Evolutionary conservation across 108 stramenopile genomes (phyloP).

Genomic region (Conticribra weissflogii): DNA sequence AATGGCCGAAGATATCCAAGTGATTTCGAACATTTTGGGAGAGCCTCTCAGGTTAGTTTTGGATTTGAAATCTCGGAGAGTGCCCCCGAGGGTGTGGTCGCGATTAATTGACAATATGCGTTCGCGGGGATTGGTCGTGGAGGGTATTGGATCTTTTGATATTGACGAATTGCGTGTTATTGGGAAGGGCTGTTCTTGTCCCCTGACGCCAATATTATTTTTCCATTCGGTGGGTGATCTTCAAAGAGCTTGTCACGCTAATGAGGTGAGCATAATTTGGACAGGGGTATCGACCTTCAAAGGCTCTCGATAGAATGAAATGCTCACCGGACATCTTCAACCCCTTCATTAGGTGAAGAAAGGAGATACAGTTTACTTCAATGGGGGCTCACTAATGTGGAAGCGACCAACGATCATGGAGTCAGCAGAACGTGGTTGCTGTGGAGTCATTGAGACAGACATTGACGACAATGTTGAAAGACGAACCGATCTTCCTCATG

Average conservation of each 20-base stretch:
- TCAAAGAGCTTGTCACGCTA: constrained; percentile 63
- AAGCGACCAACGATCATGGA: constrained; percentile 48
- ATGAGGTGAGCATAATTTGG: constrained; percentile 44
- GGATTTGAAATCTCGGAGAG: constrained; percentile 58
- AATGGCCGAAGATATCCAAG: constrained; percentile 50
- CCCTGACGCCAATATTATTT: constrained; percentile 50
- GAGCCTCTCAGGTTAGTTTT: constrained; percentile 54
- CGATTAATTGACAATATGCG: constrained; percentile 50
- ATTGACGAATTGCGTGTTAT: constrained; percentile 57
- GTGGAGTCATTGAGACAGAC: constrained; percentile 30
- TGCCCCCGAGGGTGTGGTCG: constrained; percentile 64
- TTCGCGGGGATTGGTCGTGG: constrained; percentile 50
- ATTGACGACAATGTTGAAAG: constrained; percentile 8
- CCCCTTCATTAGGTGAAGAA: constrained; percentile 22
- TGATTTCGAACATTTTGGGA: constrained; percentile 44
- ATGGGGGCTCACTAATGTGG: constrained; percentile 65
- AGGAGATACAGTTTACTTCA: constrained; percentile 68
- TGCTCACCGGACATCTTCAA: background rate
- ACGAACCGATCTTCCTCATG: background rate
- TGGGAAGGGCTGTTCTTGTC: constrained; percentile 39
- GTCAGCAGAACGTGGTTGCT: constrained; percentile 48
- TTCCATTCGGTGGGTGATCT: constrained; percentile 74
- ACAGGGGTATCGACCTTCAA: no score
- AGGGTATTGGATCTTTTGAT: constrained; percentile 64
- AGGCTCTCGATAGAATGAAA: constrained; percentile 1